Percentiles rank a stretch among this genome's conserved stretches.
These are phyloP conservation scores for Umbilicaria muhlenbergii DNA, from an alignment of 495 filamentous ascomycete species.

Conservation along the genomic window DNA sequence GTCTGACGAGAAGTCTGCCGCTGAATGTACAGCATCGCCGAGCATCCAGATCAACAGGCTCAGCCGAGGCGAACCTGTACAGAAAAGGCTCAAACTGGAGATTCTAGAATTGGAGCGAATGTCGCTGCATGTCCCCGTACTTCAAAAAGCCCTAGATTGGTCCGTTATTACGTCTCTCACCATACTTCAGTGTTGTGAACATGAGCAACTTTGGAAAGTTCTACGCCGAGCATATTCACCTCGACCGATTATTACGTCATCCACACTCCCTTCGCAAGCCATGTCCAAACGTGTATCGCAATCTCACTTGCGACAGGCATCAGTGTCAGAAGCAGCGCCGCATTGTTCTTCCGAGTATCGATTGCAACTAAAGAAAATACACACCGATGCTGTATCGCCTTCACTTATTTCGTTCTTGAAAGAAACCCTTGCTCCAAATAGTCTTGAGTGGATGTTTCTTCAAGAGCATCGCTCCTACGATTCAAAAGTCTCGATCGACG, in stretches of 20 bases:
- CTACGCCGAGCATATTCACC: constrained; percentile 61
- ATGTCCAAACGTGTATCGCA: not conserved
- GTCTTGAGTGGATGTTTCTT: constrained; percentile 68
- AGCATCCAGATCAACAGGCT: not conserved
- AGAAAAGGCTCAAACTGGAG: constrained; percentile 46
- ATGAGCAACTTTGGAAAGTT: constrained; percentile 70
- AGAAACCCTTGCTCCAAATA: constrained; percentile 73
- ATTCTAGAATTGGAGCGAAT: constrained; percentile 76
- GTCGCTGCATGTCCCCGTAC: constrained; percentile 48
- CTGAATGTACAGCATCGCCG: not conserved
- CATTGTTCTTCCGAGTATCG: constrained; percentile 38
- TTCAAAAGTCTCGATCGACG: constrained; percentile 48
- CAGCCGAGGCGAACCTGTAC: not conserved
- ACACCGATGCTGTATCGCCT: constrained; percentile 67
- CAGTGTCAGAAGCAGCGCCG: constrained; percentile 1
- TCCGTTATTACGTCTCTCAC: constrained; percentile 61
- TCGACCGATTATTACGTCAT: constrained; percentile 9
- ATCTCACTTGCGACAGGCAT: constrained; percentile 4
- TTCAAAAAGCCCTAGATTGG: constrained; percentile 68
- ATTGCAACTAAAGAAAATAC: constrained; percentile 62
- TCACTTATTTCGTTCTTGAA: constrained; percentile 71
- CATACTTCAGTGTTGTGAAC: constrained; percentile 60
- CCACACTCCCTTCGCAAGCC: constrained; percentile 1
- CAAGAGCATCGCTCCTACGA: constrained; percentile 50
- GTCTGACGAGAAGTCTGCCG: constrained; percentile 1